These are phyloP conservation scores for Epichloe hybrida DNA, from an alignment of 2,329 filamentous ascomycete species.

Conservation along the genomic window DNA sequence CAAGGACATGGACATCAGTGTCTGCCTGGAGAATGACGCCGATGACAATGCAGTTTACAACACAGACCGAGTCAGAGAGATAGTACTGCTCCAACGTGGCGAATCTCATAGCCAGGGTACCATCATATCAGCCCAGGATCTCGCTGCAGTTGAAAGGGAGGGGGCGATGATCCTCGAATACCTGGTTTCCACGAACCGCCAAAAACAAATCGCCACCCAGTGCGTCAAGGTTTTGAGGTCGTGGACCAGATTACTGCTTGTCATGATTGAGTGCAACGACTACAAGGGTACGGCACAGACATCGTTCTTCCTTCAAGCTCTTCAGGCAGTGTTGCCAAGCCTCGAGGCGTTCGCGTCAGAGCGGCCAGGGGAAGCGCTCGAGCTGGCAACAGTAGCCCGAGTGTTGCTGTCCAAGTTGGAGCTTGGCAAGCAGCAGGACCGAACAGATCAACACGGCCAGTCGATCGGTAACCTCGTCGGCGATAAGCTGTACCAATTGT, in stretches of 20 bases:
- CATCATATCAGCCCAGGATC: constrained; percentile 35
- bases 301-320: constrained; percentile 69
- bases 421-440: constrained; percentile 26
- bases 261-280: constrained; percentile 72
- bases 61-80: constrained; percentile 55
- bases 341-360: constrained; percentile 65
- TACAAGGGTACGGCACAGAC: constrained; percentile 60
- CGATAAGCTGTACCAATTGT: constrained; percentile 82
- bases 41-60: constrained; percentile 51
- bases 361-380: constrained; percentile 55
- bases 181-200: constrained; percentile 49
- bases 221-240: constrained; percentile 59
- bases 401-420: constrained; percentile 60
- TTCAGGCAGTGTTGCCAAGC: constrained; percentile 80
- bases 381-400: constrained; percentile 65
- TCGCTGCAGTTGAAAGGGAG: constrained; percentile 40
- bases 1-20: constrained; percentile 50
- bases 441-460: constrained; percentile 28
- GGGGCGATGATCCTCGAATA: constrained; percentile 47
- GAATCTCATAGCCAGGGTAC: constrained; percentile 40
- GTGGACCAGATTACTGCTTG: constrained; percentile 74
- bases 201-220: constrained; percentile 40
- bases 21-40: constrained; percentile 47
- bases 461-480: constrained; percentile 59
- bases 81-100: constrained; percentile 56